These are phyloP conservation scores for Truncatella angustata DNA, from an alignment of 2,329 filamentous ascomycete genomes.

Conservation along the genomic window DNA sequence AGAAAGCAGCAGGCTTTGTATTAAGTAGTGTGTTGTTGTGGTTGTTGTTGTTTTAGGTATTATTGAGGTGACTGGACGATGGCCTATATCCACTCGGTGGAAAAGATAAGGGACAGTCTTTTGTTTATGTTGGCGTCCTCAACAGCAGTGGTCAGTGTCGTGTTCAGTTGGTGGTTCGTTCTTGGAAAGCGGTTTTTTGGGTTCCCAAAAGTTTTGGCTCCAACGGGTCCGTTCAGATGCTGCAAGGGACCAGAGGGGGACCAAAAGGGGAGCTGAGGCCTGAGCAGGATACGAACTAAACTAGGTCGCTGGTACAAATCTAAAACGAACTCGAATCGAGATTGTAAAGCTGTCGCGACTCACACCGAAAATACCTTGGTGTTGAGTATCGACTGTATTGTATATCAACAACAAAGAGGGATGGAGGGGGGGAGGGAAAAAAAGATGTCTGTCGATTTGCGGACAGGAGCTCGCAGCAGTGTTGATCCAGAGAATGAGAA, in stretches of 20 bases:
- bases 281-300: not conserved
- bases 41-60: not conserved
- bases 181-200: not conserved
- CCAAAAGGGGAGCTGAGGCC: not conserved
- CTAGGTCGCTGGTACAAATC: not conserved
- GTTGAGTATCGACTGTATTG: no score
- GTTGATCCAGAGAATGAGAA: no score
- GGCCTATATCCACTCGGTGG: no score
- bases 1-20: not conserved
- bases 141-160: not conserved
- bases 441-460: no score
- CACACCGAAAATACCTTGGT: no score
- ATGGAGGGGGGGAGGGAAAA: no score
- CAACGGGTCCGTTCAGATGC: conserved; percentile 9
- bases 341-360: no score
- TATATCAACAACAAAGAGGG: no score
- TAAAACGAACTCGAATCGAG: no score
- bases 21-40: not conserved
- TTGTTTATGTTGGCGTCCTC: not conserved
- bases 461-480: no score
- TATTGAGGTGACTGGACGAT: not conserved
- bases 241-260: conserved; percentile 3
- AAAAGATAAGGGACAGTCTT: no score
- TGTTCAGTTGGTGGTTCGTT: not conserved
- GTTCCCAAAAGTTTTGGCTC: conserved; percentile 1